These are phyloP conservation scores for Murraya paniculata DNA, from an alignment of 345 rosid species.

Conservation along the genomic window DNA sequence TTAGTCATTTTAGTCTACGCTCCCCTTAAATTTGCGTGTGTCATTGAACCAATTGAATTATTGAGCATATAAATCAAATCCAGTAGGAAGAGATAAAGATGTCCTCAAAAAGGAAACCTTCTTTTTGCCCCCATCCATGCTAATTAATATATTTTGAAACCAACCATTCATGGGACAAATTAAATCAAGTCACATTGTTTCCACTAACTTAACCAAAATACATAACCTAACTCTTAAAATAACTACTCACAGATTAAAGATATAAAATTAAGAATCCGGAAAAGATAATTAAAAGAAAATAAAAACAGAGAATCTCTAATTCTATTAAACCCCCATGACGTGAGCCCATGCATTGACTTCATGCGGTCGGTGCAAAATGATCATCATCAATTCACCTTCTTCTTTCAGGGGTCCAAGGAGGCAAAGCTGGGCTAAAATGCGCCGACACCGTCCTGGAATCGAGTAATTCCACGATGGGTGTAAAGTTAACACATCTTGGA, in stretches of 20 bases:
- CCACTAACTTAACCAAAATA: conserved; percentile 26
- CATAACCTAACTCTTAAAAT: conserved; percentile 26
- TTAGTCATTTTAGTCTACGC: no score
- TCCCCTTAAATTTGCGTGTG: not conserved
- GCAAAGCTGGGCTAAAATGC: conserved; percentile 72
- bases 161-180: conserved; percentile 28
- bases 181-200: conserved; percentile 15
- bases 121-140: not conserved
- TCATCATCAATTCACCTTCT: conserved; percentile 26
- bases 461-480: conserved; percentile 83
- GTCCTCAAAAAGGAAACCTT: not conserved
- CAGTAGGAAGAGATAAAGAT: conserved; percentile 6
- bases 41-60: not conserved
- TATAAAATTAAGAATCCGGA: not conserved
- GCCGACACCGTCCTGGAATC: conserved; percentile 70
- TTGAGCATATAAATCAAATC: not conserved
- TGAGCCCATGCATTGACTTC: conserved; percentile 20
- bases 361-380: conserved; percentile 22
- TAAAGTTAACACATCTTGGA: conserved; percentile 88
- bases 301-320: conserved; percentile 23
- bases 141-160: conserved; percentile 16
- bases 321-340: not conserved
- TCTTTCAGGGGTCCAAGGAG: conserved; percentile 81
- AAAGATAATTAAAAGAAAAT: not conserved
- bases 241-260: conserved; percentile 2